Conservation (phyloP, 441 rosid species). For the Corymbia calophylla region DNA sequence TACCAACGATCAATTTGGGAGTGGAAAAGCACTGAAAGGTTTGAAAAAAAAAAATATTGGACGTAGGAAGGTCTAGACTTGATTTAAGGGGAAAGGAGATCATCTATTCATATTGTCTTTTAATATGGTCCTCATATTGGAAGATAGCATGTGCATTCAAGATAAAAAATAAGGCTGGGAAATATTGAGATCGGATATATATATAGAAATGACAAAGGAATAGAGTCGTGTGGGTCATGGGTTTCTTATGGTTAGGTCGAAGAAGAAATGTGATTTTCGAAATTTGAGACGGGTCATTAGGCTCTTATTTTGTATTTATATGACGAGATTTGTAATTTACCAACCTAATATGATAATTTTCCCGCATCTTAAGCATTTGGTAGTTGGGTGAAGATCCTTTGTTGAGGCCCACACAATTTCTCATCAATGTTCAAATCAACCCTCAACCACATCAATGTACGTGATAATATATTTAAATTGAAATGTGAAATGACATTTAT, state of each 20-base stretch:
- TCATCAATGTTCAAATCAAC: neutral
- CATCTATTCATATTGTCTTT: too few relatives aligned
- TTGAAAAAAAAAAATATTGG: neutral
- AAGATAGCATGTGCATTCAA: neutral
- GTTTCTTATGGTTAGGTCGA: neutral
- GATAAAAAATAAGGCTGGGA: neutral
- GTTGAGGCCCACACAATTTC: rapidly evolving
- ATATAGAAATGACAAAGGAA: neutral
- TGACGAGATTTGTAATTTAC: neutral
- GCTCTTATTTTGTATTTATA: neutral
- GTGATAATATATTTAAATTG: neutral
- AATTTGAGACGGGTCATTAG: neutral
- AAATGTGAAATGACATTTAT: neutral
- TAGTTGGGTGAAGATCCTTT: neutral
- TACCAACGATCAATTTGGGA: neutral
- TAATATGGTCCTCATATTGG: neutral
- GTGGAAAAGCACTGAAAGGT: neutral
- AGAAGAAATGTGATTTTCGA: neutral
- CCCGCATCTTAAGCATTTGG: neutral
- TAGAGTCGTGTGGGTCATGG: neutral
- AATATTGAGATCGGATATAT: neutral
- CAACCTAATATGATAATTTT: neutral
- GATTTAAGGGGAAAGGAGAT: neutral
- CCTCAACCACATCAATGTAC: rapidly evolving
- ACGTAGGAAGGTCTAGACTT: neutral